Base-by-base conservation (phyloP, 2,329 filamentous ascomycete genomes). In the Aspergillus arachidicola region DNA sequence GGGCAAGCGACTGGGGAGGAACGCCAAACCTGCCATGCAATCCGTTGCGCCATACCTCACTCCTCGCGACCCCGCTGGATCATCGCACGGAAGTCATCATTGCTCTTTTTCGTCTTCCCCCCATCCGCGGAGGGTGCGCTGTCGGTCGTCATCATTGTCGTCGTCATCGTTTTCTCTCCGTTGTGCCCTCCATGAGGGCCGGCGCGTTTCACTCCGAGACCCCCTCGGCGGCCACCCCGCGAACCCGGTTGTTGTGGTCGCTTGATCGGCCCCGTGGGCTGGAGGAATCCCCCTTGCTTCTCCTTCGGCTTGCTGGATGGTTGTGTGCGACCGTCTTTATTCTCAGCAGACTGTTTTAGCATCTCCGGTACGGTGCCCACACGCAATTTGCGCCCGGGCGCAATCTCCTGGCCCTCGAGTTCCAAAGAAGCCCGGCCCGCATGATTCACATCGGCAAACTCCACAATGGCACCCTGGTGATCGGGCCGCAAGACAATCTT, bases 391-490 rank as follows among this genome's bases (percentile, higher is more conserved):
- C 80, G 77, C 11, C 79, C 81, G 0, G 79, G 73, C 2, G 64
- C 71, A 61, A 84, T 82, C 67, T 83, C 81, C 57, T 78, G 73
- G 4, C 81, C 81, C 59, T 82, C 81, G 6, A 84, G 74, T n/a
- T 74, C 78, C 56, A 84, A 67, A 6, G 77, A 73, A 5, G 81
- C 81, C 63, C 80, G 91, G 30, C 94, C 94, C 0, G 91, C 91
- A 41, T 88, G 85, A 2, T 87, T 83, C 2, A 89, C 84, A 57
- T 92, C 87, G 2, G 81, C 81, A 71, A 91, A 97, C 73, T 98
- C 95, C 43, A 98, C 85, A 60, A 94, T 90, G 6, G 94, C 95
- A 14, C 93, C 94, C 62, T 90, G 89, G 66, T 96, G 91, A 64
- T 93, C 87, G 1, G 93, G 92, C 53, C 93, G 89, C 12, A 97